These are phyloP conservation scores for Scheffersomyces amazonensis DNA, from an alignment of 805 yeast species.

Conservation along the genomic window DNA sequence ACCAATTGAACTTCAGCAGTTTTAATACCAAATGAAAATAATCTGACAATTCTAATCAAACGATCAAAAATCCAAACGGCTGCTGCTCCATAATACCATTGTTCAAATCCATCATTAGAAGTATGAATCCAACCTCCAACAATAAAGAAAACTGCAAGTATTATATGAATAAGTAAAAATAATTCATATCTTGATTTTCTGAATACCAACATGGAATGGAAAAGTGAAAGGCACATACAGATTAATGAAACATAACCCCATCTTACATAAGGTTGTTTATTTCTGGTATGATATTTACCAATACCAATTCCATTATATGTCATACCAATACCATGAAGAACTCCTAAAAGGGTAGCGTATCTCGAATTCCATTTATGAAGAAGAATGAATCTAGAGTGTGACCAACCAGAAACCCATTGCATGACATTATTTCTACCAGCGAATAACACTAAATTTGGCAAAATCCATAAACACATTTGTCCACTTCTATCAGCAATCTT, in stretches of 20 bases:
- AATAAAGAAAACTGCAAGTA: constrained; percentile 41
- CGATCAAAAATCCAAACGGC: constrained; percentile 39
- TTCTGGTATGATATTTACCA: constrained; percentile 30
- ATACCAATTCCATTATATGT: constrained; percentile 43
- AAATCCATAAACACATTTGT: constrained; percentile 45
- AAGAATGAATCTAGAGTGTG: constrained; percentile 56
- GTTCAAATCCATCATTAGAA: constrained; percentile 20
- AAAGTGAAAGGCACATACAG: constrained; percentile 38
- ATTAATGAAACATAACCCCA: constrained; percentile 26
- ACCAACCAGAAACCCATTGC: constrained; percentile 58
- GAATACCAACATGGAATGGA: constrained; percentile 50
- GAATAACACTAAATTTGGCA: constrained; percentile 60
- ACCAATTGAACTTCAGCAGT: constrained; percentile 32
- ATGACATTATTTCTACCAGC: constrained; percentile 75
- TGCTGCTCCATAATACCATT: constrained; percentile 24
- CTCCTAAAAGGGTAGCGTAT: constrained; percentile 43
- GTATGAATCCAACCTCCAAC: constrained; percentile 57
- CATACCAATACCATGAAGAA: constrained; percentile 59
- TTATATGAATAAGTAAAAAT: constrained; percentile 28
- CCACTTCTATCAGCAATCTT: constrained; percentile 57
- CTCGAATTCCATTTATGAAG: constrained; percentile 70
- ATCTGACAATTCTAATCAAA: constrained; percentile 26
- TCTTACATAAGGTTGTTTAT: constrained; percentile 18
- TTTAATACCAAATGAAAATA: constrained; percentile 28
- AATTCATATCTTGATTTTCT: constrained; percentile 57